These are phyloP conservation scores for Lentinus brumalis DNA, from an alignment of 768 basidiomycete genomes.

Conservation along the genomic window DNA sequence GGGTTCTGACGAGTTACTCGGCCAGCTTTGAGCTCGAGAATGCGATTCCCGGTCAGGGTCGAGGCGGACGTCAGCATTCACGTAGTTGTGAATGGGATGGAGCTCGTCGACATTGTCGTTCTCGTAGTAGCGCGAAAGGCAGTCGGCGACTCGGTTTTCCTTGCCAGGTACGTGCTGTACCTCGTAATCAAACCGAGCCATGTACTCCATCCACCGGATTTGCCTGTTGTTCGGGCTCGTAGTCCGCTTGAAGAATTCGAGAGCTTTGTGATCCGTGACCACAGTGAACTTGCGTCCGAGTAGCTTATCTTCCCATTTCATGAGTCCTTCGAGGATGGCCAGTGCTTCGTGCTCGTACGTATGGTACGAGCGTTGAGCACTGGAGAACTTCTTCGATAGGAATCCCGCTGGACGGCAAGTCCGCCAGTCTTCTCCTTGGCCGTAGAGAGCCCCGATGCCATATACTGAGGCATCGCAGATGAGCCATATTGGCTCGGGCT, in stretches of 20 bases:
- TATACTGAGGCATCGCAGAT: constrained; percentile 23
- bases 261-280: constrained; percentile 32
- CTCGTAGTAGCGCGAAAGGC: constrained; percentile 35
- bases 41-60: constrained; percentile 5
- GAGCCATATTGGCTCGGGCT: constrained; percentile 23
- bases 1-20: not conserved
- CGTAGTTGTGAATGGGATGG: constrained; percentile 2
- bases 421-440: constrained; percentile 31
- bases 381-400: constrained; percentile 32
- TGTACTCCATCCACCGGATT: constrained; percentile 34
- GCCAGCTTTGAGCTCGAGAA: not conserved
- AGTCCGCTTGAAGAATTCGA: constrained; percentile 32
- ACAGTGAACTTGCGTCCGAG: constrained; percentile 28
- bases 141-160: constrained; percentile 34
- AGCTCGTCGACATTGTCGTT: constrained; percentile 19
- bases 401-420: constrained; percentile 31
- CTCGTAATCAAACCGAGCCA: constrained; percentile 32
- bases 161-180: constrained; percentile 29
- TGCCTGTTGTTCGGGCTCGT: constrained; percentile 23
- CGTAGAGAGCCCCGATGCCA: constrained; percentile 25
- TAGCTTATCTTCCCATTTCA: constrained; percentile 38
- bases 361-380: constrained; percentile 26
- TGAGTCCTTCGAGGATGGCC: constrained; percentile 20
- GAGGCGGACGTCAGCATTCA: constrained; percentile 6
- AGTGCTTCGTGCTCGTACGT: constrained; percentile 26